Percentiles rank a stretch among this genome's conserved stretches.
phyloP scores from a whole-genome alignment of 176 grass and related monocot species.

The Paspalum vaginatum region DNA sequence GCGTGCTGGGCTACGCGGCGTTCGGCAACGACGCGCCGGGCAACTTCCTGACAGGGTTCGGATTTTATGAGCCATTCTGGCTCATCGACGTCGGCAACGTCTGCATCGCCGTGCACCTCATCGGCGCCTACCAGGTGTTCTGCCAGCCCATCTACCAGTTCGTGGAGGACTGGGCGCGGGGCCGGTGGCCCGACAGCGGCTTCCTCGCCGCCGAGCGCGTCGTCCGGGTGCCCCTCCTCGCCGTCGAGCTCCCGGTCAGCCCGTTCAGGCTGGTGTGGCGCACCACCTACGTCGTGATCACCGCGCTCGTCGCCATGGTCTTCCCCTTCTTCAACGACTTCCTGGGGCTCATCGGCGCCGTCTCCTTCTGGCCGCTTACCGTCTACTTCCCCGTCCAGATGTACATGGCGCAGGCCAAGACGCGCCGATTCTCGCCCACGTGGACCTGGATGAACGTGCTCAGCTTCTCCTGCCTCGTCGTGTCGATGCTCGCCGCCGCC shows the following conservation, averaged over 20 bases:
- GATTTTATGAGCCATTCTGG: conserved; percentile 97
- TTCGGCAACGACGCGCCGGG: conserved; percentile 85
- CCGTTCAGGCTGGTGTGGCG: conserved; percentile 73
- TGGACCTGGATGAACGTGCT: conserved; percentile 85
- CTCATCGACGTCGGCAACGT: conserved; percentile 90
- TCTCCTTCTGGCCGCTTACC: conserved; percentile 93
- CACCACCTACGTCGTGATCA: conserved; percentile 61
- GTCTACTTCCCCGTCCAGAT: conserved; percentile 94
- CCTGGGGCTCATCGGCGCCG: conserved; percentile 79
- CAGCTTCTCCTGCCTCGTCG: conserved; percentile 53
- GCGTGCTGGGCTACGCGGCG: conserved; percentile 79
- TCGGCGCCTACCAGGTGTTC: conserved; percentile 99
- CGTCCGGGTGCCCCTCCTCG: conserved; percentile 38
- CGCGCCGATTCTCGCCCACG: conserved; percentile 55
- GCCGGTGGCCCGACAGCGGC: conserved; percentile 47
- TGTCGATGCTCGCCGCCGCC: conserved; percentile 65
- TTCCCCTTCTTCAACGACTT: conserved; percentile 98
- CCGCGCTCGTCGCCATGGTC: conserved; percentile 60
- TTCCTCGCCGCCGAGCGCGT: conserved; percentile 56
- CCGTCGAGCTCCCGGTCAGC: conserved; percentile 55
- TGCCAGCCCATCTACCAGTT: conserved; percentile 83
- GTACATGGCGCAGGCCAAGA: conserved; percentile 73
- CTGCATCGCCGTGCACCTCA: conserved; percentile 82
- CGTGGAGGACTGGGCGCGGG: conserved; percentile 51
- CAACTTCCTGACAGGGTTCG: conserved; percentile 94